A percentile compares a stretch with the other conserved stretches of the same genome.
Conservation (phyloP, 2,329 filamentous ascomycete species). For the Mycosphaerella sp. region DNA sequence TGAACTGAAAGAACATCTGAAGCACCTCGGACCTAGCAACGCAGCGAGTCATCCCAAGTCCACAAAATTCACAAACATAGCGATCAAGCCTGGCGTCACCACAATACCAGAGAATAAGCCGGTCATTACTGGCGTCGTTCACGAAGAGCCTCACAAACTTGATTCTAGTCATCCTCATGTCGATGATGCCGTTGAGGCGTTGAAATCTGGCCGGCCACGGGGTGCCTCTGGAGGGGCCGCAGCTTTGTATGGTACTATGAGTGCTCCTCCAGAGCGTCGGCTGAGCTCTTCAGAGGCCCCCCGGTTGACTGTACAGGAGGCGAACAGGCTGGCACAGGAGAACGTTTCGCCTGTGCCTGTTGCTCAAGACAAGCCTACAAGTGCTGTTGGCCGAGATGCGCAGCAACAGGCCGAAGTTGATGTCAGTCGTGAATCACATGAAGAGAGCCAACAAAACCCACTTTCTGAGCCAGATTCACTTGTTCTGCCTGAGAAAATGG, state of each 20-base stretch:
- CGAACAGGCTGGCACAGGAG: constrained; percentile 23
- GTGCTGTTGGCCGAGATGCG: constrained; percentile 3
- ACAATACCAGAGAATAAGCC: constrained; percentile 39
- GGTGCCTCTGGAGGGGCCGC: constrained; percentile 61
- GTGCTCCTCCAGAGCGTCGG: constrained; percentile 9
- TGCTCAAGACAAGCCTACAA: neutral
- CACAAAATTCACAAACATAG: constrained; percentile 57
- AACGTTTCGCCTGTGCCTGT: constrained; percentile 14
- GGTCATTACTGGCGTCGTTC: constrained; percentile 17
- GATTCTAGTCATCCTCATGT: constrained; percentile 6
- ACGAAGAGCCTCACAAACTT: constrained; percentile 4
- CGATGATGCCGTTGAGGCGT: constrained; percentile 13
- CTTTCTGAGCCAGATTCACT: neutral
- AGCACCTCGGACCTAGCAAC: constrained; percentile 60
- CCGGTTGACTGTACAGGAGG: constrained; percentile 22
- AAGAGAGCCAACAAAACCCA: neutral
- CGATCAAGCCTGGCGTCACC: constrained; percentile 55
- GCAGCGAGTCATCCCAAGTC: constrained; percentile 54
- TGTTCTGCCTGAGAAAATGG: constrained; percentile 11
- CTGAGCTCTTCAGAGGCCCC: constrained; percentile 17
- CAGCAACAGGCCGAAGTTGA: constrained; percentile 4
- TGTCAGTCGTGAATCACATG: neutral
- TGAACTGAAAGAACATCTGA: constrained; percentile 54
- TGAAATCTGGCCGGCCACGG: constrained; percentile 23
- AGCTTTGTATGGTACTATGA: constrained; percentile 46